Base-by-base conservation (phyloP, 2,329 filamentous ascomycete genomes). In the Teratosphaeria viscida region DNA sequence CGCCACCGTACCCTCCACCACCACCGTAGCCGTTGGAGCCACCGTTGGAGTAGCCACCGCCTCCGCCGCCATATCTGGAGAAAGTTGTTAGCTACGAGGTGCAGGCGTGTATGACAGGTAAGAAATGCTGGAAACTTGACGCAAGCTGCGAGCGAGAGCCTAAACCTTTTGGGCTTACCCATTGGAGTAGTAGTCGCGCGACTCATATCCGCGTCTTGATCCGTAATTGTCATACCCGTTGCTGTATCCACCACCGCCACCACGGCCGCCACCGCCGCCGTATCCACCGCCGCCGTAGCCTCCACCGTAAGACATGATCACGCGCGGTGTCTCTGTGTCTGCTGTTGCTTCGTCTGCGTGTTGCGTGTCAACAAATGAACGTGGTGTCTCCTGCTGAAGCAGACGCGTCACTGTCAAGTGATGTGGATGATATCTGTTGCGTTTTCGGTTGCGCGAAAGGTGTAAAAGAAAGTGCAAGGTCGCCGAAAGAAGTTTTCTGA, bases 301-400 rank as follows among this genome's bases (percentile, higher is more conserved):
- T 59, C 79, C 81, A 70, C 84, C 81, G 83, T 89, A 88, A 77
- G 87, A 89, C 87, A 89, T 90, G 73, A 49, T 82, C 54, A 58
- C 54, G 52, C 53, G n/a, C 49, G 52, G 56, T 32, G 32, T 71
- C 61, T 61, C 61, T 61, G 61, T 59, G 63, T 65, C 62, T 63
- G 27, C 37, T 35, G 7, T 35, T 35, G 12, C 19, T 14, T 35
- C 11, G 54, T 19, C 19, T 10, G n/a, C 32, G 32, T 56, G 26
- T 39, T 16, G 37, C 26, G 37, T 37, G 55, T 8, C 26, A 26
- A 4, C 16, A 8, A 52, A 52, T 19, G 39, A 57, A 19, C 27
- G 56, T 57, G 10, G 29, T 32, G 4, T 49, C 43, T 19, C 2
- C n/a, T 32, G 52, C 32, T 8, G 26, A 54, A 16, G 52, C 32